Evolutionary conservation across 2,329 filamentous ascomycete genomes (phyloP).

Genomic region (Gyromitra esculenta): DNA sequence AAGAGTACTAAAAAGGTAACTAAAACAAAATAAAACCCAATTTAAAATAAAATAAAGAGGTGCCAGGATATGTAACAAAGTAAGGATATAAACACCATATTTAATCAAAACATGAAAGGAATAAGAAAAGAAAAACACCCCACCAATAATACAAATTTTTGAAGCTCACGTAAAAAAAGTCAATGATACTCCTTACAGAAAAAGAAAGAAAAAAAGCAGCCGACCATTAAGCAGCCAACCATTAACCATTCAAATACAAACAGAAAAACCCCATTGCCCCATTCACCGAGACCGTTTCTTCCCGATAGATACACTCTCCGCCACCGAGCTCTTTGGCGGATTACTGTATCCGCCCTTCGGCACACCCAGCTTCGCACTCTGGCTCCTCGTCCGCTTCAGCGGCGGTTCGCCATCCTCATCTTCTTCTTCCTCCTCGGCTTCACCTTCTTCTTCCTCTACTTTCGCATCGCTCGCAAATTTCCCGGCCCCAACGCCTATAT

Average conservation of each 20-base stretch:
- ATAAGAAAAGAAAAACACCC: constrained; percentile 30
- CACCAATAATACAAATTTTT: constrained; percentile 4
- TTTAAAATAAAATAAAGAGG: neutral
- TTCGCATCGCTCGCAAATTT: constrained; percentile 33
- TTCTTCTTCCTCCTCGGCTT: constrained; percentile 12
- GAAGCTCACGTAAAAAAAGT: constrained; percentile 4
- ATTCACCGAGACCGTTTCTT: constrained; percentile 43
- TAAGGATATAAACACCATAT: constrained; percentile 20
- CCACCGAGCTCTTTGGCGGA: neutral
- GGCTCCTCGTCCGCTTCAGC: constrained; percentile 46
- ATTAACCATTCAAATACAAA: constrained; percentile 1
- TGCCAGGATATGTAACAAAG: neutral
- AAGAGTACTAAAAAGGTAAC: neutral
- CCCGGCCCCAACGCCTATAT: constrained; percentile 18
- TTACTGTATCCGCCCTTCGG: constrained; percentile 43
- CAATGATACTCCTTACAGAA: constrained; percentile 32
- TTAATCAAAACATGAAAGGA: constrained; percentile 27
- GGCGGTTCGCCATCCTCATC: constrained; percentile 39
- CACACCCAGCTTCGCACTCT: constrained; percentile 44
- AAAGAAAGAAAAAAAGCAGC: constrained; percentile 3
- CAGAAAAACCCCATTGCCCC: constrained; percentile 8
- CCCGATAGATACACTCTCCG: constrained; percentile 27
- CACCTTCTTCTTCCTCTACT: constrained; percentile 9
- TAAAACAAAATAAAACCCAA: no score
- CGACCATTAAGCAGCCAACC: neutral